These are phyloP conservation scores for Sporopachydermia quercuum DNA, from an alignment of 805 yeast genomes.

Conservation along the genomic window DNA sequence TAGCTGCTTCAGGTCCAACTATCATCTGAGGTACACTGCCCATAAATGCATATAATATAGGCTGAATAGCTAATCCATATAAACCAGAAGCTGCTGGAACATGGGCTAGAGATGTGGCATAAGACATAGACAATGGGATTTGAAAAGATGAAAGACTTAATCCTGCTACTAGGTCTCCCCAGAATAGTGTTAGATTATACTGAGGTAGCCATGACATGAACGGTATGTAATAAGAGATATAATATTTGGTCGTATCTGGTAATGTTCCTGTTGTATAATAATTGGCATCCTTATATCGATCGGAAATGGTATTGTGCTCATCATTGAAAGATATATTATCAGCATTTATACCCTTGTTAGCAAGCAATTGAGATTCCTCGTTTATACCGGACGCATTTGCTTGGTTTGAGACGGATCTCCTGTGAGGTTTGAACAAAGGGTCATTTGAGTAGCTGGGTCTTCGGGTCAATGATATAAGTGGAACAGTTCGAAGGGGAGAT, in stretches of 20 bases:
- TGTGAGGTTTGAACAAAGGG: too few relatives aligned
- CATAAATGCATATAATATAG: constrained; percentile 58
- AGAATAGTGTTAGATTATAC: constrained; percentile 22
- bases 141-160: constrained; percentile 81
- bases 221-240: constrained; percentile 39
- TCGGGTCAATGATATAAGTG: constrained; percentile 1
- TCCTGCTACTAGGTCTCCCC: constrained; percentile 71
- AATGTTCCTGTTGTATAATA: neutral
- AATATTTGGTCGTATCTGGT: neutral
- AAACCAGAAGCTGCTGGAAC: constrained; percentile 74
- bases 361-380: too few relatives aligned
- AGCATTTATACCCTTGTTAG: too few relatives aligned
- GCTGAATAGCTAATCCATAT: constrained; percentile 61
- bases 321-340: too few relatives aligned
- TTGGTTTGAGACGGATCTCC: too few relatives aligned
- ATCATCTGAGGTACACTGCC: constrained; percentile 85
- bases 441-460: too few relatives aligned
- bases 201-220: constrained; percentile 37
- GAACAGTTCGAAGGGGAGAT: neutral
- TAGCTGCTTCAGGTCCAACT: constrained; percentile 87
- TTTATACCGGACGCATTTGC: too few relatives aligned
- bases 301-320: too few relatives aligned
- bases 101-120: constrained; percentile 73
- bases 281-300: too few relatives aligned
- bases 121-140: constrained; percentile 73